Base-by-base conservation (phyloP, 257 asterid genomes). In the Nicotiana undulata region DNA sequence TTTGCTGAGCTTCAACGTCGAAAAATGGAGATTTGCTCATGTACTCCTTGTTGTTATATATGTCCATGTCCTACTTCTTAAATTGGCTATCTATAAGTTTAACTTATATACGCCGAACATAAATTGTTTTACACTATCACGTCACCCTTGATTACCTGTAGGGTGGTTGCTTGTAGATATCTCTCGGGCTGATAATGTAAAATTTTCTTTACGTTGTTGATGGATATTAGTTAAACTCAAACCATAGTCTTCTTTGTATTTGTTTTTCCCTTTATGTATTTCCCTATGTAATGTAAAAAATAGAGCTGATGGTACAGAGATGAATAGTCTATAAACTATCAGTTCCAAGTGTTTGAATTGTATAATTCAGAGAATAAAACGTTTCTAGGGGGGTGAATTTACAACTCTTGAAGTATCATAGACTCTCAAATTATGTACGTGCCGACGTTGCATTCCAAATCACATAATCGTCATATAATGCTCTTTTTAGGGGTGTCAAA, bases 31-130 rank as follows among this genome's bases (percentile, higher is more conserved):
- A 24, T 77, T 7, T 77, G 72, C 72, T 20, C 68, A 2, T 77
- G 81, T 6, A 31, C 67, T 20, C 81, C 58, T 59, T 77, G 72
- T n/a, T 77, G 81, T 37, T 68, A 70, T 58, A 70, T 70, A 70
- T 70, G 77, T 0, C 58, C 77, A 40, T 70, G 77, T 0, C 34
- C 77, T 70, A 70, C 77, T 11, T 68, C 76, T 11, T 20, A 40
- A 70, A 20, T 9, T 12, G 77, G 58, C 12, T 44, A 22, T 40
- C 0, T 20, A 40, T 1, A 11, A 6, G 58, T 70, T 20, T 55
- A 17, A 44, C 77, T 67, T 6, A 20, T 44, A 68, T 40, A 20
- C 18, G 13, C 4, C 8, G 20, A 12, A 3, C 3, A 3, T 18
- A 40, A 40, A 20, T 0, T 20, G 3, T 40, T 40, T 40, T 40